Evolutionary conservation across 768 basidiomycete genomes (phyloP), one percentile per base, ranked within the genome.

Genomic region (Aureoboletus auriporus): DNA sequence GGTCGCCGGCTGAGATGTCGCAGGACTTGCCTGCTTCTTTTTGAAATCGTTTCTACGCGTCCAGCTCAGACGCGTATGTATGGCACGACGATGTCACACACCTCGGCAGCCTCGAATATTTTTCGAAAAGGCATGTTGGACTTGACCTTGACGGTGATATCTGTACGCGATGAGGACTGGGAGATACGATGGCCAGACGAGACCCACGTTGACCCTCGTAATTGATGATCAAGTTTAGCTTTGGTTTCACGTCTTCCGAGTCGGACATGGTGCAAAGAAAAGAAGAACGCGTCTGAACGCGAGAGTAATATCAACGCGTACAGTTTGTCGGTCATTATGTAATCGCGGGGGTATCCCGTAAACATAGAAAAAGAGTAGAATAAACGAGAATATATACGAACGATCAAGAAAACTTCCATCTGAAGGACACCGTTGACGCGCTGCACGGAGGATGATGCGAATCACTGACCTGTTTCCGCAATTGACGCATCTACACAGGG

Each of bases 51-150:
- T 80, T 75, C 83, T 85, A 20, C 10, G 43, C 17, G 37, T 27
- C 50, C 20, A 12, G 13, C 4, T 51, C 31, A 39, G 8, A 17
- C 31, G 12, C 14, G 27, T 16, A 16, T 20, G 36, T 23, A 11
- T 6, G 10, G 30, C 20, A 23, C 20, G 20, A n/a, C 8, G 28
- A 1, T 13, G 26, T 1, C 4, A 69, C 77, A 20, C 54, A 84
- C 84, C 74, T 84, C 80, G 2, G 80, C 79, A 13, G 82, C 83
- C 14, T 80, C 74, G 49, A 86, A 85, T 23, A 85, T 78, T 64
- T 85, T 86, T 34, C 68, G 62, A 55, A 86, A 84, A n/a, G 71
- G 69, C 72, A 78, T 86, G 31, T 76, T 78, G 1, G 73, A 51
- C 51, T 82, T 84, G 10, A 85, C 83, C 61, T 86, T 86, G 5